Evolutionary conservation across 164 flowering plant species (phyloP), one percentile per base, ranked within the genome.

Genomic region (Chloranthus sessilifolius): DNA sequence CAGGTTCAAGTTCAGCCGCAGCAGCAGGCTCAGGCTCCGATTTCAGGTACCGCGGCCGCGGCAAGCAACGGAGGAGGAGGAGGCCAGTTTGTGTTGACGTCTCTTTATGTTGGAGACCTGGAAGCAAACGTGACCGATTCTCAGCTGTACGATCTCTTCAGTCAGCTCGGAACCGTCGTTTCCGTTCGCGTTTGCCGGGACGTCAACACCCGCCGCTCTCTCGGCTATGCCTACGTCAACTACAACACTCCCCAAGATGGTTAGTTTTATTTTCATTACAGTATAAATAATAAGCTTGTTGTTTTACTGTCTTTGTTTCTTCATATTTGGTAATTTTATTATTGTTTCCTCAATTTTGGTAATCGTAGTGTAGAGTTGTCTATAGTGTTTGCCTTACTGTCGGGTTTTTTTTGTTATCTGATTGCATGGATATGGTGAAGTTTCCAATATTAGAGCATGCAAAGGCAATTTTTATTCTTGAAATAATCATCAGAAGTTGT

Each of bases 221-320:
- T 88, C 7, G 96, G 96, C 43, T 88, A 88, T 46, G 96, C 88
- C 27, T 88, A 85, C 55, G 91, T 88, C 21, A 85, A 88, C 55
- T 88, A 66, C 33, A 66, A 55, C 68, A 76, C 56, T 48, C 59
- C 85, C 36, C 82, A 73, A 41, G 95, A 87, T 60, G 92, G 89
- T 83, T 21, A 40, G 81, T 55, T 26, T 5, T 26, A n/a, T n/a
- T n/a, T n/a, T n/a, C n/a, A n/a, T n/a, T n/a, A n/a, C n/a, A n/a
- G n/a, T n/a, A n/a, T n/a, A n/a, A n/a, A n/a, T n/a, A n/a, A n/a
- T n/a, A n/a, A n/a, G n/a, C n/a, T n/a, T n/a, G n/a, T n/a, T n/a
- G n/a, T n/a, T n/a, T n/a, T n/a, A n/a, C n/a, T n/a, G n/a, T 5
- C 20, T 37, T 14, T 23, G 20, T 21, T 9, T 15, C n/a, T 43